A percentile compares a stretch with the other conserved stretches of the same genome.
These are phyloP conservation scores for Lactarius quietus DNA, from an alignment of 768 basidiomycete genomes.

Conservation along the genomic window DNA sequence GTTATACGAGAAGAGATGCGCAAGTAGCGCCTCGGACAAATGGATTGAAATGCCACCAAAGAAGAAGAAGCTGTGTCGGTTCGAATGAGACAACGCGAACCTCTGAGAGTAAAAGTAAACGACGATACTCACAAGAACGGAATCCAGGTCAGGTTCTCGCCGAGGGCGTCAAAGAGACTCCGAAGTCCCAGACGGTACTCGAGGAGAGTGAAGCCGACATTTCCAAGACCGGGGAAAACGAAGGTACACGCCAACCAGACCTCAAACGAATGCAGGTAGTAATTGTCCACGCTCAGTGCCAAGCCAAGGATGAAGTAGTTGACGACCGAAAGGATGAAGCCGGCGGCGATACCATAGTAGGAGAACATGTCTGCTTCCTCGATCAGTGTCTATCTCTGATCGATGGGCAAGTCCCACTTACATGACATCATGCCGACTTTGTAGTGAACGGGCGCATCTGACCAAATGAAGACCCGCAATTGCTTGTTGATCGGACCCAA, in stretches of 20 bases:
- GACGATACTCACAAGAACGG: slow-evolving; percentile 67
- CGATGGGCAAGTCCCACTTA: slow-evolving; percentile 34
- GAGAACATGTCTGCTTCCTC: slow-evolving; percentile 42
- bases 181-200: slow-evolving; percentile 65
- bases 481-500: slow-evolving; percentile 82
- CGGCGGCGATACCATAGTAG: slow-evolving; percentile 60
- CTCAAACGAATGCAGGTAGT: slow-evolving; percentile 68
- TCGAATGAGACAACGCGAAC: not conserved
- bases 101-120: slow-evolving; percentile 17
- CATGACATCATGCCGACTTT: slow-evolving; percentile 77
- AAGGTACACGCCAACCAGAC: slow-evolving; percentile 72
- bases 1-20: slow-evolving; percentile 57
- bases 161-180: slow-evolving; percentile 45
- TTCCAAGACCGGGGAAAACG: slow-evolving; percentile 65
- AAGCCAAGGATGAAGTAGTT: slow-evolving; percentile 72
- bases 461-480: slow-evolving; percentile 74
- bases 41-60: slow-evolving; percentile 57
- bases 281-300: slow-evolving; percentile 59
- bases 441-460: slow-evolving; percentile 72
- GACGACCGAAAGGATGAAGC: slow-evolving; percentile 56
- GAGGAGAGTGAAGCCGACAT: slow-evolving; percentile 61
- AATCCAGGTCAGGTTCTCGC: slow-evolving; percentile 60
- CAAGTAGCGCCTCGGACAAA: slow-evolving; percentile 48
- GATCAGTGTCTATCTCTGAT: not conserved
- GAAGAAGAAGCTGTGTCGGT: slow-evolving; percentile 43